phyloP scores from a whole-genome alignment of 345 rosid species.

The Atalantia buxifolia region DNA sequence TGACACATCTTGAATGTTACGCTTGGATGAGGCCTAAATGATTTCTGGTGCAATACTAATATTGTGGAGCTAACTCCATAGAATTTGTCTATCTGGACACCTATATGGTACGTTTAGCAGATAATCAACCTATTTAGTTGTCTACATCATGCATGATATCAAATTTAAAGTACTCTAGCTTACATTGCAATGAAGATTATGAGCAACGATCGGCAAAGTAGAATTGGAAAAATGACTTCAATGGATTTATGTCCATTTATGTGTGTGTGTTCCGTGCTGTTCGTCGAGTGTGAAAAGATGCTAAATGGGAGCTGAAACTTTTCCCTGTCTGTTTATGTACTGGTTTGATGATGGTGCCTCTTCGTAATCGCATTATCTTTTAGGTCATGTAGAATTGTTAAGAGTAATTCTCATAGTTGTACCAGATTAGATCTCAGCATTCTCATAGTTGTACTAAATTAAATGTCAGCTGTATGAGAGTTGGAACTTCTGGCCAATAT shows the following conservation, averaged over 20 bases:
- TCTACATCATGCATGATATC: neutral
- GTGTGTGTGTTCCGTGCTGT: neutral
- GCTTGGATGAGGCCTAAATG: neutral
- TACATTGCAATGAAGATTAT: neutral
- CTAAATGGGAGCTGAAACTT: neutral
- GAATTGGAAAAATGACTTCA: neutral
- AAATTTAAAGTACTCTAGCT: neutral
- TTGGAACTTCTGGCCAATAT: neutral
- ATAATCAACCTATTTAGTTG: neutral
- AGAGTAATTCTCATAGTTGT: neutral
- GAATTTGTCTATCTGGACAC: neutral
- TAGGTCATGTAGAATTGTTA: neutral
- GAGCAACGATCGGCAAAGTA: neutral
- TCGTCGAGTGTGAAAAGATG: neutral
- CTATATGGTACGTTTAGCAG: neutral
- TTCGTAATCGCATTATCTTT: neutral
- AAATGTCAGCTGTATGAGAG: neutral
- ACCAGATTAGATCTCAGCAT: neutral
- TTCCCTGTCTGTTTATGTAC: neutral
- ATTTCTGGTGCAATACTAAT: constrained; percentile 5
- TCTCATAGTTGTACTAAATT: neutral
- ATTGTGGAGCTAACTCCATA: neutral
- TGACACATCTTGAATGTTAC: neutral
- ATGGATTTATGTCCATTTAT: neutral
- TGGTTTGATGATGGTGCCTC: neutral